phyloP scores from a whole-genome alignment of 2,329 filamentous ascomycete species.

The Gyromitra esculenta region DNA sequence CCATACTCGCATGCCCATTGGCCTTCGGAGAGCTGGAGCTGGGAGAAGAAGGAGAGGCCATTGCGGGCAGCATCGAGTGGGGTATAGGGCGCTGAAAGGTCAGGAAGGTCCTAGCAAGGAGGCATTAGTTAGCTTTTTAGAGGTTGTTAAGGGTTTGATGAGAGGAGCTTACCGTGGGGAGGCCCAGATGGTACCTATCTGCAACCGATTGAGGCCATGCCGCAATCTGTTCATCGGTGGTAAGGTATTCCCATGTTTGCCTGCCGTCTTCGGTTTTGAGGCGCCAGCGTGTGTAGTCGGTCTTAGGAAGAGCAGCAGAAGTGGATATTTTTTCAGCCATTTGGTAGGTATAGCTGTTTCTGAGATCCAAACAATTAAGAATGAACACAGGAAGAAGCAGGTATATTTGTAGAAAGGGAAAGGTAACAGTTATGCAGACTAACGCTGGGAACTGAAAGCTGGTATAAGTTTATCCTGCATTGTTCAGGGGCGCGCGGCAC shows the following conservation, averaged over 20 bases:
- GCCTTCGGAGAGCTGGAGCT: conserved; percentile 85
- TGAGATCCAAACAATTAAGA: background rate
- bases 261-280: conserved; percentile 82
- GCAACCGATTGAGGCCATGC: conserved; percentile 86
- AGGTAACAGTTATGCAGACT: background rate
- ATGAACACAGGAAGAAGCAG: background rate
- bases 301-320: conserved; percentile 60
- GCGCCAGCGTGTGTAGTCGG: conserved; percentile 85
- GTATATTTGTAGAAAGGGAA: background rate
- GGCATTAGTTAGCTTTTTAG: conserved; percentile 33
- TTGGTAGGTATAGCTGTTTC: background rate
- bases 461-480: background rate
- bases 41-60: conserved; percentile 85
- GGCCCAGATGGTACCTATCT: conserved; percentile 88
- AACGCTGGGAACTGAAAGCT: background rate
- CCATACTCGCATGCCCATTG: conserved; percentile 99
- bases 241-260: conserved; percentile 93
- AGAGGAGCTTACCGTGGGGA: conserved; percentile 72
- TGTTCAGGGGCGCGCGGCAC: conserved; percentile 23
- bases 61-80: conserved; percentile 83
- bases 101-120: conserved; percentile 73
- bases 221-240: conserved; percentile 73
- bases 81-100: conserved; percentile 74
- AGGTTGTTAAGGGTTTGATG: background rate
- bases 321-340: conserved; percentile 32